Base-by-base conservation (phyloP, 2,329 filamentous ascomycete species). In the Mollisiaceae sp. region DNA sequence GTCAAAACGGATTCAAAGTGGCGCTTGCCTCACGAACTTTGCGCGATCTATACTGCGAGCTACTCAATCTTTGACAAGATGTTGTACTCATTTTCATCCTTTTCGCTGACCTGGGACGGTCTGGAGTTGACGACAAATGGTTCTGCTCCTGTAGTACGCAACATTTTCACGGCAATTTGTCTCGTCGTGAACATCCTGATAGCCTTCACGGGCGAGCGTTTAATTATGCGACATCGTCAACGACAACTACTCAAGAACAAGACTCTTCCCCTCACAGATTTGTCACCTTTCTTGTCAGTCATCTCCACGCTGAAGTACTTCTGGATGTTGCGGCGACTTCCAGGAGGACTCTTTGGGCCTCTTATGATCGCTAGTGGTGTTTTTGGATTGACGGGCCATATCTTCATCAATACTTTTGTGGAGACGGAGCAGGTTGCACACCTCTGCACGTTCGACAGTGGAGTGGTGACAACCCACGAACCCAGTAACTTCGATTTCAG, bases 281-380 rank as follows among this genome's bases (percentile, higher is more conserved):
- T 67, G 18, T 62, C 60, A 1, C 65, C 65, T 8, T 67, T 60
- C 45, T 18, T 67, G 14, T 58, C 65, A 22, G 47, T 67, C 6
- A 36, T 24, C 8, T 60, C 59, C 20, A 54, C 60, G 8, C 24
- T 63, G 14, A 24, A 47, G 0, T 60, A 57, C 39, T 32, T 57
- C 4, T 63, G 59, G 65, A 45, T 24, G 14, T 18, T 64, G 11
- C 11, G 39, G 8, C 47, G 38, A n/a, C 43, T 67, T 11, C 65
- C 65, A n/a, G 62, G 62, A 22, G 65, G 65, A n/a, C 43, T 43
- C 18, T 55, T 67, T 18, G 65, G 62, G 4, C 27, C 63, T 11
- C 57, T 67, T 14, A 67, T 67, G 62, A 63, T 67, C 3, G 12
- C 20, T 1, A 67, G 65, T 35, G 65, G 62, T 1, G 12, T 47